Evolutionary conservation across 129 eudicot genomes (phyloP).

Genomic region (Ambrosia artemisiifolia): DNA sequence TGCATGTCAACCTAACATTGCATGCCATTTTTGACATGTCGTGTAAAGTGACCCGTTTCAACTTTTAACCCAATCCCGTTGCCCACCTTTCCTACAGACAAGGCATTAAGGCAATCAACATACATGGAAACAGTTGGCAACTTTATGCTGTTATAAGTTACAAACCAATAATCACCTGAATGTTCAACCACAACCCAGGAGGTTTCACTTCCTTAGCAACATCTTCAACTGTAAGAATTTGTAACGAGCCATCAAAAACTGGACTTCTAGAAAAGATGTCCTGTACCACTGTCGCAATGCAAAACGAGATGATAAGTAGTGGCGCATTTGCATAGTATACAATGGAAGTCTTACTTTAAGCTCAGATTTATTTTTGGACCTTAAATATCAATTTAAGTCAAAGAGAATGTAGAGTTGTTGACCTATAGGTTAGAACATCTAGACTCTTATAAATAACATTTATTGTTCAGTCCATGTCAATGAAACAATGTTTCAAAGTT

Average conservation of each 20-base stretch:
- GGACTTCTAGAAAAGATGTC: conserved; percentile 45
- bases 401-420: background rate
- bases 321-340: background rate
- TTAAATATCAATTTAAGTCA: conserved; percentile 4
- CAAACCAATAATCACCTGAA: conserved; percentile 51
- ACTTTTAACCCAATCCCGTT: conserved; percentile 3
- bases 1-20: background rate
- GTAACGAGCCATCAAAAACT: conserved; percentile 43
- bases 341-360: background rate
- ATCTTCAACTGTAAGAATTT: conserved; percentile 53
- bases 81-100: background rate
- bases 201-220: conserved; percentile 41
- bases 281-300: conserved; percentile 53
- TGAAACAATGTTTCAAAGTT: background rate
- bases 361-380: background rate
- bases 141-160: conserved; percentile 5
- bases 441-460: no score
- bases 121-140: conserved; percentile 12
- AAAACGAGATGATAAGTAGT: conserved; percentile 12
- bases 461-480: background rate
- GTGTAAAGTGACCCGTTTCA: conserved; percentile 1
- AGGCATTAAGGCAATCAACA: background rate
- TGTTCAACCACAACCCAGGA: conserved; percentile 74
- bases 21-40: background rate
- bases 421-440: no score